Conservation (phyloP, 805 yeast genomes). For the Lipomyces orientalis region DNA sequence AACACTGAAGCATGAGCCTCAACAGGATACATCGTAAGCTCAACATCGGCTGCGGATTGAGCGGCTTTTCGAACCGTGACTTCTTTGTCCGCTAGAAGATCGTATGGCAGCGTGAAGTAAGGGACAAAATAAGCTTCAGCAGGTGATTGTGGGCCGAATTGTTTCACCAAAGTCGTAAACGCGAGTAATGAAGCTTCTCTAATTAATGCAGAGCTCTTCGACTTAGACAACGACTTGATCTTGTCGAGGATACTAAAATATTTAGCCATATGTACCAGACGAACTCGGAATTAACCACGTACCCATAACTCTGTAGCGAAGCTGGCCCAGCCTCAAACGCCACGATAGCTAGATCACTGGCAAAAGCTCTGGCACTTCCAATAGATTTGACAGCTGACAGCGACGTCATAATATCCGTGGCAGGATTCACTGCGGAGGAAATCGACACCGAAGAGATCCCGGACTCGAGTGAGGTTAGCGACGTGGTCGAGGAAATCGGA, state of each 20-base stretch:
- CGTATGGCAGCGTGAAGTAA: slow-evolving; percentile 68
- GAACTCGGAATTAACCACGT: neutral
- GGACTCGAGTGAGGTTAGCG: slow-evolving; percentile 57
- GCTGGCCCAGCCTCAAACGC: slow-evolving; percentile 55
- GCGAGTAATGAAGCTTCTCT: slow-evolving; percentile 79
- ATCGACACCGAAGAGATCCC: slow-evolving; percentile 56
- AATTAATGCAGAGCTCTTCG: slow-evolving; percentile 72
- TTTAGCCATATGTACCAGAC: neutral
- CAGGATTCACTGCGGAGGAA: slow-evolving; percentile 68
- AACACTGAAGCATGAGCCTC: slow-evolving; percentile 80
- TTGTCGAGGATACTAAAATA: slow-evolving; percentile 57
- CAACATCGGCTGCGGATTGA: slow-evolving; percentile 73
- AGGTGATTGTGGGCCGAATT: slow-evolving; percentile 68
- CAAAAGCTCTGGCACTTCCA: slow-evolving; percentile 61
- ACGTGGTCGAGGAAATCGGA: slow-evolving; percentile 51
- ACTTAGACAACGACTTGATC: slow-evolving; percentile 67
- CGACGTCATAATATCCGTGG: slow-evolving; percentile 60
- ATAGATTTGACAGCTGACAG: slow-evolving; percentile 59
- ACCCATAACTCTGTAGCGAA: slow-evolving; percentile 53
- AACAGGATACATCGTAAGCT: slow-evolving; percentile 71
- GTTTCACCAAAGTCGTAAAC: slow-evolving; percentile 61
- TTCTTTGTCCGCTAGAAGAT: slow-evolving; percentile 84
- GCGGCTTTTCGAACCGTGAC: slow-evolving; percentile 84
- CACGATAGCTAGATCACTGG: slow-evolving; percentile 58
- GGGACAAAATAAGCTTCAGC: slow-evolving; percentile 53